These are phyloP conservation scores for Pichia pseudocactophila DNA, from an alignment of 805 yeast genomes.

Conservation along the genomic window DNA sequence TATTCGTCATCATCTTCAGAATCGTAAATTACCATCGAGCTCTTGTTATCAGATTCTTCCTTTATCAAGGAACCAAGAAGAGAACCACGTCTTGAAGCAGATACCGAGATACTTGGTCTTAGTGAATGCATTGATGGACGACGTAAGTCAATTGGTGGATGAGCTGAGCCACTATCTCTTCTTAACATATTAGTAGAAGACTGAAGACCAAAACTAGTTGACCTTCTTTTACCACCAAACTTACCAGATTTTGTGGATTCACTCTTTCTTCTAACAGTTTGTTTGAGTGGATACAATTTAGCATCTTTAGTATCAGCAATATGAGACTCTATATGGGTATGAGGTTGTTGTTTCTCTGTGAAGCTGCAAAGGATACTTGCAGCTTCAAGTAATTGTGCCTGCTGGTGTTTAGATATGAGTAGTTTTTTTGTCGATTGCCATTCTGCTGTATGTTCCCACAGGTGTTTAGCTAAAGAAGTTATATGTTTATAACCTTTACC, in stretches of 20 bases:
- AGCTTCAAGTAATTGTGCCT: constrained; percentile 73
- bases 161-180: constrained; percentile 9
- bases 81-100: constrained; percentile 14
- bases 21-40: constrained; percentile 12
- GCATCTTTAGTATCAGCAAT: constrained; percentile 3
- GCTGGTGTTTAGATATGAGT: constrained; percentile 79
- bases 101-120: constrained; percentile 5
- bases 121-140: constrained; percentile 4
- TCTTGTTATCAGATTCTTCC: constrained; percentile 9
- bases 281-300: not conserved
- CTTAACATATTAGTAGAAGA: constrained; percentile 1
- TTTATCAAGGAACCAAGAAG: constrained; percentile 9
- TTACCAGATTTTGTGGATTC: constrained; percentile 10
- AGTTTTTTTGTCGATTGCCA: constrained; percentile 83
- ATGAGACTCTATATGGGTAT: constrained; percentile 2
- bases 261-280: constrained; percentile 6
- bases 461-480: constrained; percentile 76
- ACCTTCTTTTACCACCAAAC: constrained; percentile 8
- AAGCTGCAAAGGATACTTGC: constrained; percentile 70
- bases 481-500: constrained; percentile 89
- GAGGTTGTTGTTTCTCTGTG: constrained; percentile 34
- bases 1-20: constrained; percentile 16
- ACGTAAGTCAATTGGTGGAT: constrained; percentile 10
- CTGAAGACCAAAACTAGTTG: constrained; percentile 4
- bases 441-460: constrained; percentile 93